Evolutionary conservation across 1,139 yeast genomes (phyloP).

Genomic region (Kazachstania sp.): DNA sequence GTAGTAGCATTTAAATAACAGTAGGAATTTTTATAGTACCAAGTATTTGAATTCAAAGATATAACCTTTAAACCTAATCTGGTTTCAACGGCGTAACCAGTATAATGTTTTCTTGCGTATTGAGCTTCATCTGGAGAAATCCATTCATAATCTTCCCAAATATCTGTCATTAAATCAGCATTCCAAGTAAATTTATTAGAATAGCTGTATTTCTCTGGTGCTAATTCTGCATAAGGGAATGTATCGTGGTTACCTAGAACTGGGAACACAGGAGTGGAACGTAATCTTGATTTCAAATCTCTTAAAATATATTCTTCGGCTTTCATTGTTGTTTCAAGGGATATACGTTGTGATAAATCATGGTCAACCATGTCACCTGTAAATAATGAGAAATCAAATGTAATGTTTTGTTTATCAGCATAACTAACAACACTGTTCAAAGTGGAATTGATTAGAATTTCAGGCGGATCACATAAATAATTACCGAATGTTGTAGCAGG

Average conservation of each 20-base stretch:
- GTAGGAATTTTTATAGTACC: background rate
- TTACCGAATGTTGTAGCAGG: slow-evolving; percentile 1
- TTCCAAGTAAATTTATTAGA: background rate
- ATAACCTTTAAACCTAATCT: background rate
- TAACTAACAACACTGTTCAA: background rate
- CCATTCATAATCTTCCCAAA: background rate
- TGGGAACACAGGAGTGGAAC: background rate
- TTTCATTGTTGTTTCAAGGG: background rate
- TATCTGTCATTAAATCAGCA: background rate
- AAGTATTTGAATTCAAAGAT: background rate
- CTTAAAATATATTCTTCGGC: background rate
- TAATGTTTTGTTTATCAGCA: background rate
- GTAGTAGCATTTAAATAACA: background rate
- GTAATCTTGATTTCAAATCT: background rate
- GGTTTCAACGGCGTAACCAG: slow-evolving; percentile 1
- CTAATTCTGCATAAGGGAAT: background rate
- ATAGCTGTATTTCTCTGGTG: background rate
- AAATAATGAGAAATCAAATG: background rate
- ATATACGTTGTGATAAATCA: background rate
- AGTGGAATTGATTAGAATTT: background rate
- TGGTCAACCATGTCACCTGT: background rate
- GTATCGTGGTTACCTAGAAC: background rate
- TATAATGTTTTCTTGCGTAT: background rate
- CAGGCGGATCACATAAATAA: background rate
- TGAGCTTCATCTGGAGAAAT: background rate